These are phyloP conservation scores for Chalciporus sphaerocephalus DNA, from an alignment of 768 basidiomycete genomes.

Conservation along the genomic window DNA sequence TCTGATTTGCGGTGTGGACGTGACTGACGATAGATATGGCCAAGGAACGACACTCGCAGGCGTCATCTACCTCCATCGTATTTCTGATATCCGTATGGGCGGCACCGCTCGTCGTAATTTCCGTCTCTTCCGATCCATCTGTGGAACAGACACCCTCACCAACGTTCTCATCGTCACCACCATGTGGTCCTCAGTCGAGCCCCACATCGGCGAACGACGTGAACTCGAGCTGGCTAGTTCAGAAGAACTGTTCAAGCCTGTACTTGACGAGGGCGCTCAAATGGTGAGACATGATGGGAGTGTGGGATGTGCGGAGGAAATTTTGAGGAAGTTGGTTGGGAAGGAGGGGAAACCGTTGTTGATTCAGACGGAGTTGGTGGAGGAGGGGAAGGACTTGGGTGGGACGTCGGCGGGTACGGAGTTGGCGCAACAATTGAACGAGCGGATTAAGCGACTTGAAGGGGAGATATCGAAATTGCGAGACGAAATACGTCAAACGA, in stretches of 20 bases:
- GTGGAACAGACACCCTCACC: constrained; percentile 40
- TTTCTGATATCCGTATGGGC: constrained; percentile 41
- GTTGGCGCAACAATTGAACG: constrained; percentile 41
- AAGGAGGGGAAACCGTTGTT: constrained; percentile 38
- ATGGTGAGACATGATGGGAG: constrained; percentile 38
- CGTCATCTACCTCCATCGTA: constrained; percentile 46
- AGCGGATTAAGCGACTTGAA: constrained; percentile 38
- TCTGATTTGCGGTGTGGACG: too few species aligned
- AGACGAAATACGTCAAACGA: constrained; percentile 38
- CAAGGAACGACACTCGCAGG: constrained; percentile 34
- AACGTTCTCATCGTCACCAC: constrained; percentile 47
- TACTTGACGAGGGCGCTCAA: constrained; percentile 40
- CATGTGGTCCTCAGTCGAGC: constrained; percentile 40
- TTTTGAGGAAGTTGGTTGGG: constrained; percentile 37
- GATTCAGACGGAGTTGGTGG: constrained; percentile 49
- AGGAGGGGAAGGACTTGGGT: constrained; percentile 38
- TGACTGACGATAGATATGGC: constrained; percentile 15
- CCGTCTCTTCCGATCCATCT: constrained; percentile 42
- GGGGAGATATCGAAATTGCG: constrained; percentile 40
- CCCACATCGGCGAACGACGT: constrained; percentile 30
- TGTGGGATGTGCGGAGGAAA: constrained; percentile 36
- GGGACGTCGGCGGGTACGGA: constrained; percentile 47
- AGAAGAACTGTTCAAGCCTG: constrained; percentile 42
- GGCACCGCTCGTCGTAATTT: constrained; percentile 42
- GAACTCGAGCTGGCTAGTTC: constrained; percentile 38